A percentile compares a stretch with the other conserved stretches of the same genome.
Conservation (phyloP, 768 basidiomycete species). For the Pilatotrama ljubarskyi region DNA sequence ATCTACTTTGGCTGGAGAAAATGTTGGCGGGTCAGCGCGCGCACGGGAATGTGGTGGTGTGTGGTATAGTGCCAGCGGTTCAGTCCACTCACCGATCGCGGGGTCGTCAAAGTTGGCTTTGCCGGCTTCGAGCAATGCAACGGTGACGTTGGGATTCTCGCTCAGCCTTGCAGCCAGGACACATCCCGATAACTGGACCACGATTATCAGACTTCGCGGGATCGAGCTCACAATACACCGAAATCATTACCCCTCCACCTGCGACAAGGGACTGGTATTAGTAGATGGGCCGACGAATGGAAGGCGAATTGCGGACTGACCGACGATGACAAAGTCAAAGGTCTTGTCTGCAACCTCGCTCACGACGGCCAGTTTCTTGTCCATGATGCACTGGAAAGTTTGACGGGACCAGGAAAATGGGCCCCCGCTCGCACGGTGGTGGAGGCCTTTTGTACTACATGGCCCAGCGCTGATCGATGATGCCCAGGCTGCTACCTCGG, state of each 20-base stretch:
- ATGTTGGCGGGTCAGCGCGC: neutral
- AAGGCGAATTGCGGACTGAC: too few relatives aligned
- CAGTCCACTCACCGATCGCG: neutral
- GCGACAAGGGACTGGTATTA: neutral
- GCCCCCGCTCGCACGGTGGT: too few relatives aligned
- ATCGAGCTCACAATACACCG: too few relatives aligned
- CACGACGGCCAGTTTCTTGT: conserved; percentile 7
- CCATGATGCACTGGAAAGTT: too few relatives aligned
- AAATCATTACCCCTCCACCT: conserved; percentile 11
- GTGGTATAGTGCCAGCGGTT: neutral
- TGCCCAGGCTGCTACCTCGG: too few relatives aligned
- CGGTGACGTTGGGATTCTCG: conserved; percentile 35
- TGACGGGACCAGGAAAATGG: too few relatives aligned
- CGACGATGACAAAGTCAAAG: conserved; percentile 26
- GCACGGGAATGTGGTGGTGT: too few relatives aligned
- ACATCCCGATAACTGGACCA: conserved; percentile 34
- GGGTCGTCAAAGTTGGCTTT: conserved; percentile 11
- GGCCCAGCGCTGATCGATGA: too few relatives aligned
- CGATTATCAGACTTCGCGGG: too few relatives aligned
- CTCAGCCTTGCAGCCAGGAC: conserved; percentile 41
- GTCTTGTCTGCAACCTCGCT: conserved; percentile 17
- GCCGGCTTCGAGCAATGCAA: conserved; percentile 38
- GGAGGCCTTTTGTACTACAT: too few relatives aligned
- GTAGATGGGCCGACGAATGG: too few relatives aligned
- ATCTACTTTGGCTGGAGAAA: neutral